Conservation (phyloP, 2,329 filamentous ascomycete species). For the Byssochlamys sp. region DNA sequence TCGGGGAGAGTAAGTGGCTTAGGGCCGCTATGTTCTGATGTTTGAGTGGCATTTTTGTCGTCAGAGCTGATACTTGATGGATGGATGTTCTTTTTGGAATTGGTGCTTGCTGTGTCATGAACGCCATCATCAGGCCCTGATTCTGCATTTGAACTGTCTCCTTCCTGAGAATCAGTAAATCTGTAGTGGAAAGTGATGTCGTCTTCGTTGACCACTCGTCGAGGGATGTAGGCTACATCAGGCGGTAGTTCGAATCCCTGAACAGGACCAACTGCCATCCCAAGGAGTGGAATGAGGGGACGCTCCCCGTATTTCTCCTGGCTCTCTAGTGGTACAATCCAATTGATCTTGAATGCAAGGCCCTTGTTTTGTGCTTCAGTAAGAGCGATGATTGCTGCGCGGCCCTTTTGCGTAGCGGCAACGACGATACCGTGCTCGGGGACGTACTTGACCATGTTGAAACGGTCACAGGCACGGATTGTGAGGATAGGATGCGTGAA, state of each 20-base stretch:
- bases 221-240: conserved; percentile 26
- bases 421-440: conserved; percentile 51
- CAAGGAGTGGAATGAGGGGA: conserved; percentile 40
- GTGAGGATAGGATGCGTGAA: conserved; percentile 16
- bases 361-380: conserved; percentile 30
- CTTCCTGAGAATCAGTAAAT: conserved; percentile 4
- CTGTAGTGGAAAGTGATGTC: conserved; percentile 14
- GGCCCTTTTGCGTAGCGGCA: conserved; percentile 49
- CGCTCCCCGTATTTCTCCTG: conserved; percentile 40
- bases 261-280: conserved; percentile 48
- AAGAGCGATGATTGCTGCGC: conserved; percentile 46
- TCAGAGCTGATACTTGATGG: neutral
- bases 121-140: neutral
- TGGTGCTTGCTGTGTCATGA: neutral
- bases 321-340: conserved; percentile 43
- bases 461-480: conserved; percentile 35
- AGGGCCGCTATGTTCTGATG: neutral
- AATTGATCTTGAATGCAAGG: conserved; percentile 46
- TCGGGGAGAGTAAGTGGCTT: conserved; percentile 21
- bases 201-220: conserved; percentile 8
- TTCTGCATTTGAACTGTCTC: neutral
- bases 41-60: neutral
- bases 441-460: conserved; percentile 50
- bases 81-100: neutral
- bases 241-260: conserved; percentile 39